phyloP scores from a whole-genome alignment of 306 rosid genomes.

The Cicer bijugum region DNA sequence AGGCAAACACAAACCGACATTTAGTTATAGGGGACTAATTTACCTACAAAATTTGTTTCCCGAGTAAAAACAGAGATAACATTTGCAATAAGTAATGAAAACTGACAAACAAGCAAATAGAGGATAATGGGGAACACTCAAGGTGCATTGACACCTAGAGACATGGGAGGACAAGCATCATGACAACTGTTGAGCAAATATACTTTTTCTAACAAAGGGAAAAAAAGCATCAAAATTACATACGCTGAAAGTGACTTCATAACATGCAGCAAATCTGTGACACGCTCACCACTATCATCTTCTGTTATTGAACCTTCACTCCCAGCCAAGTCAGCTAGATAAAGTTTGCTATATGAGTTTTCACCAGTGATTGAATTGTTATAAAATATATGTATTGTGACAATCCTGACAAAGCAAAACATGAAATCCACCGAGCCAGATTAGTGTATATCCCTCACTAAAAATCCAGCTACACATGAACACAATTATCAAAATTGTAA shows the following conservation, averaged over 20 bases:
- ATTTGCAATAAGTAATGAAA: slow-evolving; percentile 36
- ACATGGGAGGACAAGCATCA: background rate
- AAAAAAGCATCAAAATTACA: slow-evolving; percentile 48
- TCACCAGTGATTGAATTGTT: slow-evolving; percentile 77
- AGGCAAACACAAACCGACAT: slow-evolving; percentile 7
- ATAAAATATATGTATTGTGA: slow-evolving; percentile 74
- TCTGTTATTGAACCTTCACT: slow-evolving; percentile 89
- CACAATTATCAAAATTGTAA: slow-evolving; percentile 40
- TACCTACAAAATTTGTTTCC: slow-evolving; percentile 13
- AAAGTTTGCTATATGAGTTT: slow-evolving; percentile 85
- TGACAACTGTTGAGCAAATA: slow-evolving; percentile 22
- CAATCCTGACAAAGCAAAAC: slow-evolving; percentile 64
- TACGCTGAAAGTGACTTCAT: slow-evolving; percentile 99
- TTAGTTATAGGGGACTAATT: slow-evolving; percentile 1
- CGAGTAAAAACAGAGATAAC: slow-evolving; percentile 31
- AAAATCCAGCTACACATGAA: slow-evolving; percentile 18
- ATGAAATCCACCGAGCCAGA: slow-evolving; percentile 46
- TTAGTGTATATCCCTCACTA: slow-evolving; percentile 35
- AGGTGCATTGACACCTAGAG: slow-evolving; percentile 21
- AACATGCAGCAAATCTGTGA: slow-evolving; percentile 93
- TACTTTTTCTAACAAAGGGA: slow-evolving; percentile 34
- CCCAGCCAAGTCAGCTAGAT: slow-evolving; percentile 94
- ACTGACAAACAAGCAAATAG: slow-evolving; percentile 5
- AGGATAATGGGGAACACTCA: slow-evolving; percentile 24
- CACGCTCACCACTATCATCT: slow-evolving; percentile 85